Percentiles rank a stretch among this genome's conserved stretches.
Evolutionary conservation across 192 early-diverging fungal species (phyloP).

Genomic region (Backusella morwellensis): DNA sequence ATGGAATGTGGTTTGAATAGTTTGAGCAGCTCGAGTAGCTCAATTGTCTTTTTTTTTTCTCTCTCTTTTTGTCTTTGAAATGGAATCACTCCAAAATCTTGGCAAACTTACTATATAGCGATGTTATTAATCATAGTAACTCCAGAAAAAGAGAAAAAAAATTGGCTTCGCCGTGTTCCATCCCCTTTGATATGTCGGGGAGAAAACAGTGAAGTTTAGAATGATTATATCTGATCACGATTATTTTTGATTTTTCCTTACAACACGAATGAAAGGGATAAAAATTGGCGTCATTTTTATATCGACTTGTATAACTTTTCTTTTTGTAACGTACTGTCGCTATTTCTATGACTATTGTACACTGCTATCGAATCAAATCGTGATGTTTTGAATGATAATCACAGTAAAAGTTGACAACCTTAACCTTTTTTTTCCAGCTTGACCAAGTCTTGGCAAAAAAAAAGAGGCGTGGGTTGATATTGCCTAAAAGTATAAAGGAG

Average conservation of each 20-base stretch:
- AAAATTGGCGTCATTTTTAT: not conserved
- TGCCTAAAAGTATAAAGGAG: not conserved
- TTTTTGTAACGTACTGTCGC: not conserved
- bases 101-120: not conserved
- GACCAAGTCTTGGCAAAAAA: not conserved
- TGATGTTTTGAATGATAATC: not conserved
- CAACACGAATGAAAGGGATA: not conserved
- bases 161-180: not conserved
- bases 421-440: not conserved
- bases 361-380: not conserved
- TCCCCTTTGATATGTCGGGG: not conserved
- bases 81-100: not conserved
- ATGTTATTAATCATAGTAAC: not conserved
- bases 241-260: not conserved
- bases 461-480: not conserved
- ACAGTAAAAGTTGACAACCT: not conserved
- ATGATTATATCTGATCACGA: not conserved
- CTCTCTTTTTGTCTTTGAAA: not conserved
- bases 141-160: not conserved
- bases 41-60: not conserved
- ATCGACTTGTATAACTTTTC: not conserved
- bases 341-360: not conserved
- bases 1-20: not conserved
- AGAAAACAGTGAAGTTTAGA: not conserved
- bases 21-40: not conserved